A percentile compares a stretch with the other conserved stretches of the same genome.
Evolutionary conservation across 306 rosid genomes (phyloP).

Genomic region (Hippophae gyantsensis): DNA sequence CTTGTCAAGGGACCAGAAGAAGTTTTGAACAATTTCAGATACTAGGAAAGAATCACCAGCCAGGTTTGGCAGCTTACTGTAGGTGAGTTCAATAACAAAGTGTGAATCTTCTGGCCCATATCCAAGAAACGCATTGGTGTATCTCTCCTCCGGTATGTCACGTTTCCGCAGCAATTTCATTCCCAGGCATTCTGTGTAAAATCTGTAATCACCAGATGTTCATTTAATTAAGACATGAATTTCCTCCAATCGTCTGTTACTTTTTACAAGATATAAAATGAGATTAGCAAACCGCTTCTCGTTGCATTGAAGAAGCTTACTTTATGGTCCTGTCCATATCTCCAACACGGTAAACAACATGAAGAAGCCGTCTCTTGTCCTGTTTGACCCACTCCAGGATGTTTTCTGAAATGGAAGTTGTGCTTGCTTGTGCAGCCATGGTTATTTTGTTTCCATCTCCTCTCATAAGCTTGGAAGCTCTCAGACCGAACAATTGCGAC

Average conservation of each 20-base stretch:
- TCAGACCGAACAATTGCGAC: constrained; percentile 39
- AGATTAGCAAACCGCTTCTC: not conserved
- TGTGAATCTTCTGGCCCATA: constrained; percentile 87
- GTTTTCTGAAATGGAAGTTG: constrained; percentile 52
- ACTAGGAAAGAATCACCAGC: constrained; percentile 12
- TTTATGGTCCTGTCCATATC: constrained; percentile 82
- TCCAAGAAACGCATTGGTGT: constrained; percentile 79
- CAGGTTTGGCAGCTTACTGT: constrained; percentile 44
- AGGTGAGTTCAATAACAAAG: constrained; percentile 75
- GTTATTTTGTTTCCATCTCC: constrained; percentile 30
- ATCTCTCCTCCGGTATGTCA: constrained; percentile 77
- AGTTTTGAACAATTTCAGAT: constrained; percentile 9
- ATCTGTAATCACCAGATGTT: constrained; percentile 43
- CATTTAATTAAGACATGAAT: constrained; percentile 1
- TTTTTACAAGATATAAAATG: not conserved
- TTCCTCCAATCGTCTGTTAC: not conserved
- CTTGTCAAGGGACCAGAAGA: not conserved
- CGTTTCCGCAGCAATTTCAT: constrained; percentile 79
- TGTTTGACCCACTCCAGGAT: constrained; percentile 66
- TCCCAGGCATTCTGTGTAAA: constrained; percentile 74
- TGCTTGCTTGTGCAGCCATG: constrained; percentile 40
- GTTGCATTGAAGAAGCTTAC: constrained; percentile 30
- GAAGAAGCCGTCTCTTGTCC: constrained; percentile 67
- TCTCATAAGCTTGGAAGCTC: constrained; percentile 43
- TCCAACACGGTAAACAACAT: constrained; percentile 82